Conservation (phyloP, 2,329 filamentous ascomycete genomes). For the Pseudogymnoascus sp. region DNA sequence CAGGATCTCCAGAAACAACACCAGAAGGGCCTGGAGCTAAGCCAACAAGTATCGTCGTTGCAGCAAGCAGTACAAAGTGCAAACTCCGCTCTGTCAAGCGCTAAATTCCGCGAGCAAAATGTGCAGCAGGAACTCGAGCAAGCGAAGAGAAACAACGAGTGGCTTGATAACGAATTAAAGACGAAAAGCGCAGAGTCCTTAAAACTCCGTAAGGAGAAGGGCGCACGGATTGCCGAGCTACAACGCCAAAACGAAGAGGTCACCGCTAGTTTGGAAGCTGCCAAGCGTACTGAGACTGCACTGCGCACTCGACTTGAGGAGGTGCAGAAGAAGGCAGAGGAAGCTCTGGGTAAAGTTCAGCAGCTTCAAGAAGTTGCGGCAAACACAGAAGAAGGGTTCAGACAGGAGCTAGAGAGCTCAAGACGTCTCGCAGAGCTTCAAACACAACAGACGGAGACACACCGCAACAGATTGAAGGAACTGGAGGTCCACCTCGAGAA, state of each 20-base stretch:
- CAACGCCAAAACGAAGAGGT: constrained; percentile 84
- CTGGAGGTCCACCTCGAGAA: constrained; percentile 55
- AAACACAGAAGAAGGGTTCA: constrained; percentile 76
- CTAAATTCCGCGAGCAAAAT: constrained; percentile 84
- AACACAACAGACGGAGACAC: constrained; percentile 64
- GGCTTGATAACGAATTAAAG: constrained; percentile 86
- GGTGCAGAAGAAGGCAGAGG: constrained; percentile 77
- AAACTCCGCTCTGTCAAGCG: constrained; percentile 68
- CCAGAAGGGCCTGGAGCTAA: constrained; percentile 75
- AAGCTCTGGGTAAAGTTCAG: constrained; percentile 72
- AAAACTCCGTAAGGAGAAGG: constrained; percentile 92
- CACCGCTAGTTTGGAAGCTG: constrained; percentile 63
- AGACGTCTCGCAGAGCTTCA: constrained; percentile 76
- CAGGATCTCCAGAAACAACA: constrained; percentile 84
- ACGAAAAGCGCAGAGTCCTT: constrained; percentile 79
- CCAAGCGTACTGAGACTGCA: constrained; percentile 71
- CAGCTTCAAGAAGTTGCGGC: constrained; percentile 77
- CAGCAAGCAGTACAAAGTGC: constrained; percentile 79
- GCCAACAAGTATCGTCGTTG: constrained; percentile 70
- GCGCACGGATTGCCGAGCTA: constrained; percentile 76
- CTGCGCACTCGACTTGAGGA: constrained; percentile 76
- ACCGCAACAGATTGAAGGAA: constrained; percentile 61
- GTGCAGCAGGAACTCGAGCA: constrained; percentile 85
- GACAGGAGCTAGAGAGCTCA: constrained; percentile 74
- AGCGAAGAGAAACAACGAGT: constrained; percentile 83